Evolutionary conservation across 768 basidiomycete genomes (phyloP).

Genomic region (Sporobolomyces roseus): DNA sequence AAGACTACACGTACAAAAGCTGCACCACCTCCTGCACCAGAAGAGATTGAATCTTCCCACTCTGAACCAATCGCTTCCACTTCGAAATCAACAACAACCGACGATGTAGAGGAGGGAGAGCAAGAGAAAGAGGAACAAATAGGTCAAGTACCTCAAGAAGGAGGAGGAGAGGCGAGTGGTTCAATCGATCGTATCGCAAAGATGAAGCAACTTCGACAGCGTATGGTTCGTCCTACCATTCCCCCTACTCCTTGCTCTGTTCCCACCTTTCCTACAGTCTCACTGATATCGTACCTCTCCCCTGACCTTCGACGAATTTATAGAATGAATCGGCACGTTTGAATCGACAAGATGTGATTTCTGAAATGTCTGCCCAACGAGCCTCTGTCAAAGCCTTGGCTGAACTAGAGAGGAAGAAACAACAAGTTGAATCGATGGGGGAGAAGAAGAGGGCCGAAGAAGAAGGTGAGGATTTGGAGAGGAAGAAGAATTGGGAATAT

Average conservation of each 20-base stretch:
- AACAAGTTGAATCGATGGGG: slow-evolving; percentile 69
- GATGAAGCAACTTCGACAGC: slow-evolving; percentile 68
- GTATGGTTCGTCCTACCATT: slow-evolving; percentile 64
- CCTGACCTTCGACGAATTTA: not conserved
- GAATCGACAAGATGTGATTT: slow-evolving; percentile 78
- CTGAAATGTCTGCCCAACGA: slow-evolving; percentile 75
- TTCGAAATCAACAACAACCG: not conserved
- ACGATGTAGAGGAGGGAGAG: slow-evolving; percentile 16
- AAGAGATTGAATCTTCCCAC: slow-evolving; percentile 16
- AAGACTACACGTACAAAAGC: slow-evolving; percentile 3
- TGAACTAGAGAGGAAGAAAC: slow-evolving; percentile 76
- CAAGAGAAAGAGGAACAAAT: slow-evolving; percentile 16
- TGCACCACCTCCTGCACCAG: slow-evolving; percentile 15
- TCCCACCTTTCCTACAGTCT: slow-evolving; percentile 6
- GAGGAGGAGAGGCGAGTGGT: slow-evolving; percentile 33
- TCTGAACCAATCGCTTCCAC: too few relatives aligned
- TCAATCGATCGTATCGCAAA: slow-evolving; percentile 74
- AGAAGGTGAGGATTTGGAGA: slow-evolving; percentile 82
- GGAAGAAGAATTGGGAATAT: slow-evolving; percentile 91
- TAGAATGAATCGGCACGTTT: slow-evolving; percentile 73
- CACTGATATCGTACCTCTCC: not conserved
- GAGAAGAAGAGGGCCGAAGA: slow-evolving; percentile 84
- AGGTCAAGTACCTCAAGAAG: not conserved
- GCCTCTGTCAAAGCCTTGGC: slow-evolving; percentile 72
- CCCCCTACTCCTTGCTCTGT: slow-evolving; percentile 3